Evolutionary conservation across 805 yeast species (phyloP).

Genomic region (Candida yuanshanica): DNA sequence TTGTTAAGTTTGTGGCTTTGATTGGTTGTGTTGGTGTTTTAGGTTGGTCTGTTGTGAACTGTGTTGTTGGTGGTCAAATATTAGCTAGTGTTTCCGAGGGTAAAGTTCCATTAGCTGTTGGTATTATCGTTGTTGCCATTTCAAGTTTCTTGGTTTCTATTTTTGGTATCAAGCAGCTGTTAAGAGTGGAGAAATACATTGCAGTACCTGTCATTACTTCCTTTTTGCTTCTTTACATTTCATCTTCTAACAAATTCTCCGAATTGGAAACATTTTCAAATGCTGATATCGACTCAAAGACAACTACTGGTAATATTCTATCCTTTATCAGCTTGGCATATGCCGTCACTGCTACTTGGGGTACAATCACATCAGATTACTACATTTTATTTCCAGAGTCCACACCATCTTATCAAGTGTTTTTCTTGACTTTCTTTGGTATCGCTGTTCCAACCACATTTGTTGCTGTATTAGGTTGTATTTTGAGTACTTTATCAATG

Average conservation of each 20-base stretch:
- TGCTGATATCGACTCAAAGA: constrained; percentile 25
- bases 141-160: constrained; percentile 63
- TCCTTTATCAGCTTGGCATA: constrained; percentile 69
- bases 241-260: constrained; percentile 43
- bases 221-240: constrained; percentile 62
- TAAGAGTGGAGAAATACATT: constrained; percentile 60
- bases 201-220: constrained; percentile 65
- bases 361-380: constrained; percentile 80
- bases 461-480: constrained; percentile 68
- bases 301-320: constrained; percentile 62
- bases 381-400: constrained; percentile 75
- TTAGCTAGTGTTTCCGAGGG: constrained; percentile 60
- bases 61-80: constrained; percentile 85
- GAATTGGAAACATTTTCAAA: constrained; percentile 29
- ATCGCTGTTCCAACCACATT: constrained; percentile 66
- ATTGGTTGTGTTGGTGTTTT: constrained; percentile 69
- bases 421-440: constrained; percentile 57
- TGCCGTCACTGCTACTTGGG: constrained; percentile 86
- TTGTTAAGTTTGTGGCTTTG: constrained; percentile 68
- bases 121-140: constrained; percentile 65
- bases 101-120: constrained; percentile 63
- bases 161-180: constrained; percentile 70
- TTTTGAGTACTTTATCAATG: constrained; percentile 64
- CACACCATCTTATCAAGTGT: constrained; percentile 50
- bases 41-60: constrained; percentile 94